Base-by-base conservation (phyloP, 805 yeast genomes). In the Wickerhamiella sergipiensis region DNA sequence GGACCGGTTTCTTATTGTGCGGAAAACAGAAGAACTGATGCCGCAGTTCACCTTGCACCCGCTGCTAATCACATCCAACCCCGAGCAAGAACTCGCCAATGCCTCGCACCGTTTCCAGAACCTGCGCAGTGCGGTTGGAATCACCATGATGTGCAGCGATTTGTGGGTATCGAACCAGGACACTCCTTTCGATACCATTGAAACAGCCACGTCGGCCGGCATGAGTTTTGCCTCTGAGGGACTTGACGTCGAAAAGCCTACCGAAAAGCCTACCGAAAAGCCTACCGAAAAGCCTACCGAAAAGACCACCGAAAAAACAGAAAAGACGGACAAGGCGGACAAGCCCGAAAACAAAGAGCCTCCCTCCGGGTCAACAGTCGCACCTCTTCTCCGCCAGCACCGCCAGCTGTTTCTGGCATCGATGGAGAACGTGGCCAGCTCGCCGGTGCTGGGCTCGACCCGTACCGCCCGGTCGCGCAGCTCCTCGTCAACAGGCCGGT, bases 41-140 rank as follows among this genome's bases (percentile, higher is more conserved):
- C 59, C 61, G 19, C 59, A 67, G 9, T 72, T 73, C 59, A 57
- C 68, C 43, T 52, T 77, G 7, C 83, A 81, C 57, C 80, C 81
- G 1, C 69, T 73, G 45, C 53, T 71, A 13, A 64, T 78, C 39
- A 52, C 71, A 10, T 61, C 64, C 15, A 62, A 68, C 1, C 55
- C 65, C 6, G 67, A 64, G 22, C 60, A 65, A 22, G 75, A 73
- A 52, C 61, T 71, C 31, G 36, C 59, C 46, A 61, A 62, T 43
- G 50, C 59, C 10, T 49, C 50, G n/a, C 51, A 57, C 48, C 45
- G 66, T 26, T 65, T 65, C 61, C 53, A 57, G 13, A 51, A 59
- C 6, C 57, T 65, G 38, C 73, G 69, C 0, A 56, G 69, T 10
- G 63, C 71, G 0, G 59, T 63, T 6, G 72, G 65, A 23, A 64